Base-by-base conservation (phyloP, 352 stramenopile genomes). In the Peronospora belbahrii region DNA sequence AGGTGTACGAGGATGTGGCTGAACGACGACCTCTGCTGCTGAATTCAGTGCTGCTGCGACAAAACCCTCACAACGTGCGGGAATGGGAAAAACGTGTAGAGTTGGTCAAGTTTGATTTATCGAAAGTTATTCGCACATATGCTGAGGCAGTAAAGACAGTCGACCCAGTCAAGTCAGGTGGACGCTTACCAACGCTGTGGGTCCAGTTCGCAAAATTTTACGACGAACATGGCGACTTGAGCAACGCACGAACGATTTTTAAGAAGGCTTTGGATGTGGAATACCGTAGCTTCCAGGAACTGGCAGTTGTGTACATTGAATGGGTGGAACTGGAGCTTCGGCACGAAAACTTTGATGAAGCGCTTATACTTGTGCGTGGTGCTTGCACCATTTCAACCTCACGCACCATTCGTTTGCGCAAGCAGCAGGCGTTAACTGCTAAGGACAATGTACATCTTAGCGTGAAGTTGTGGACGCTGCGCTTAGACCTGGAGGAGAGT, bases 41-140 rank as follows among this genome's bases (percentile, higher is more conserved):
- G 1, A 94, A 94, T 56, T 93, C 85, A 22, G 97, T 99, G 24
- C 59, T 98, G 32, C 67, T 99, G 33, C 83, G 96, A 14, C 96
- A 99, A 62, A 99, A 99, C 67, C 96, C 96, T 8, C 88, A 99
- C 62, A 98, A 98, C 52, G 94, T 99, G 0, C 74, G 78, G 9
- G 95, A 99, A 67, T 99, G 97, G 97, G 73, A 97, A 42, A 97
- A 98, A 52, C 88, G 96, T 31, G 83, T 95, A 0, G 67, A 95
- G 28, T 70, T 99, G 10, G 62, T 83, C 36, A 65, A 79, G 42
- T 10, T 48, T 2, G 75, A 88, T 24, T 42, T 71, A 7, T 57
- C 75, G 25, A 68, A 80, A 15, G 78, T 84, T 0, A 83, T 95
- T n/a, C 64, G 74, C 9, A 94, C 85, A 27, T 96, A 83, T 30